Evolutionary conservation across 2,329 filamentous ascomycete species (phyloP).

Genomic region (Penicillium sp.): DNA sequence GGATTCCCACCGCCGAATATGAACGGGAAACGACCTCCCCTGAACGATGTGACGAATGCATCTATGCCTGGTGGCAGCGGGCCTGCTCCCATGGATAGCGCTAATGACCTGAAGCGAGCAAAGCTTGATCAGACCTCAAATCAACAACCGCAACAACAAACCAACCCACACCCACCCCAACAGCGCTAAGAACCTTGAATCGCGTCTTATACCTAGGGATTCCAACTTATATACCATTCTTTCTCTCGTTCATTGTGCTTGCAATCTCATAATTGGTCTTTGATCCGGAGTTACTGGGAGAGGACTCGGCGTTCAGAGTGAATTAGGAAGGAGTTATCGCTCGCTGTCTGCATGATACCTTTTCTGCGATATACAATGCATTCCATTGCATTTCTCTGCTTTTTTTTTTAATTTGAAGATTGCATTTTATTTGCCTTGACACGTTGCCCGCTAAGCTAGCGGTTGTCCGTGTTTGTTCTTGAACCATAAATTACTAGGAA

Average conservation of each 20-base stretch:
- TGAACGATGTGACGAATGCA: constrained; percentile 53
- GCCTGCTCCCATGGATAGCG: constrained; percentile 28
- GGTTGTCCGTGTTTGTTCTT: not conserved
- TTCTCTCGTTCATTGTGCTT: not conserved
- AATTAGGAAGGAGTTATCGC: not conserved
- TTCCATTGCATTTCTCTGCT: not conserved
- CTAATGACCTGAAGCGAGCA: constrained; percentile 40
- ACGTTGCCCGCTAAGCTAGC: not conserved
- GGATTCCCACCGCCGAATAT: constrained; percentile 33
- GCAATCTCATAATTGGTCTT: not conserved
- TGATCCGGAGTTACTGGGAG: constrained; percentile 6
- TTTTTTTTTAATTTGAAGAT: not conserved
- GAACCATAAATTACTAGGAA: not conserved
- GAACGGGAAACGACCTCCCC: constrained; percentile 49
- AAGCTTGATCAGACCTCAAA: constrained; percentile 30
- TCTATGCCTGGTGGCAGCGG: constrained; percentile 27
- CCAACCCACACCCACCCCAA: constrained; percentile 23
- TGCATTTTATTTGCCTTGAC: not conserved
- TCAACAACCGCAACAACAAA: constrained; percentile 23
- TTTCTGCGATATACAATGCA: not conserved
- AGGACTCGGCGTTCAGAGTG: not conserved
- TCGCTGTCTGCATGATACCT: not conserved
- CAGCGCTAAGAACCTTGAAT: constrained; percentile 6
- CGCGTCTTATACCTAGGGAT: not conserved
- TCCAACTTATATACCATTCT: not conserved